Evolutionary conservation across 805 yeast genomes (phyloP).

Genomic region (Pichia cabralensis): DNA sequence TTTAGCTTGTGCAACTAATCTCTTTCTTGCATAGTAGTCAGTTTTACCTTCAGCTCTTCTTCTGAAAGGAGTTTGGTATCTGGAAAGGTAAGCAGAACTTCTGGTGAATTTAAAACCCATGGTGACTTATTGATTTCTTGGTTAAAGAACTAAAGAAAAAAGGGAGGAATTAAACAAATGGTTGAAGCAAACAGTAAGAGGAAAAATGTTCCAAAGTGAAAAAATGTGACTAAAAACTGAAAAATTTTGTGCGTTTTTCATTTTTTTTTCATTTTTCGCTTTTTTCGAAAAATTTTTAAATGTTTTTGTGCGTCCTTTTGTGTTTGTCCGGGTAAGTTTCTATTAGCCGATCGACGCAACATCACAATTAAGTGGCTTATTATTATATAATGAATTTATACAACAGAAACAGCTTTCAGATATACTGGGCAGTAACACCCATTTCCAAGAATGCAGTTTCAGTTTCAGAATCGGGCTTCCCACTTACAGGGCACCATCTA

Average conservation of each 20-base stretch:
- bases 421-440: slow-evolving; percentile 22
- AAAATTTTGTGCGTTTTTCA: too few species aligned
- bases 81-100: slow-evolving; percentile 93
- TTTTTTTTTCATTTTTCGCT: too few species aligned
- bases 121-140: slow-evolving; percentile 20
- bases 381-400: too few species aligned
- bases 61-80: slow-evolving; percentile 99
- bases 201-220: not conserved
- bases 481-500: slow-evolving; percentile 16
- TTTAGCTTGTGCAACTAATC: slow-evolving; percentile 99
- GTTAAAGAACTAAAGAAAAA: too few species aligned
- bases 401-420: too few species aligned
- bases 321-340: too few species aligned
- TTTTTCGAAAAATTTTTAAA: too few species aligned
- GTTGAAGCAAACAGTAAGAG: not conserved
- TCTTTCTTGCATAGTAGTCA: slow-evolving; percentile 99
- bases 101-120: slow-evolving; percentile 75
- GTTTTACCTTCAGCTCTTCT: slow-evolving; percentile 99
- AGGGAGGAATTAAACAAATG: not conserved
- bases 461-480: too few species aligned
- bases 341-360: too few species aligned
- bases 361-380: too few species aligned
- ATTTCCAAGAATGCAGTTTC: slow-evolving; percentile 19
- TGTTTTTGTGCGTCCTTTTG: too few species aligned
- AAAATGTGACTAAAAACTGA: not conserved